These are phyloP conservation scores for Podospora sp. DNA, from an alignment of 495 filamentous ascomycete genomes.

Conservation along the genomic window DNA sequence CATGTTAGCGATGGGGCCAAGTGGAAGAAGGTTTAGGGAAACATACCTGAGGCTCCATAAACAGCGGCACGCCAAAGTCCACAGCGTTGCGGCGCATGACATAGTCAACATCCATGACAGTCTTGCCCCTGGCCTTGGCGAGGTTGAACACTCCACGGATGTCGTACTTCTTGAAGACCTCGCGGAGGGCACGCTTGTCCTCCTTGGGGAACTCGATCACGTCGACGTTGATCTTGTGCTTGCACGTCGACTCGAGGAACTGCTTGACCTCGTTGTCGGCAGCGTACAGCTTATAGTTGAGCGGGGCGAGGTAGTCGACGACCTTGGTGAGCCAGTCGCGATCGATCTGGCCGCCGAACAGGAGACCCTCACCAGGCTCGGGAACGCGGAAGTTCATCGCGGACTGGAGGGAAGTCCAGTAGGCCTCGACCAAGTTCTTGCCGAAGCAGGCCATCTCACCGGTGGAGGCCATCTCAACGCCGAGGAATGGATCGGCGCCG, in stretches of 20 bases:
- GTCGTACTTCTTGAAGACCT: slow-evolving; percentile 96
- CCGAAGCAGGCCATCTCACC: slow-evolving; percentile 99
- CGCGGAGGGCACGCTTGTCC: slow-evolving; percentile 91
- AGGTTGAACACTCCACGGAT: slow-evolving; percentile 96
- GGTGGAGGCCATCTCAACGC: slow-evolving; percentile 96
- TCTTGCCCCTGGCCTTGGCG: slow-evolving; percentile 80
- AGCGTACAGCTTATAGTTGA: slow-evolving; percentile 92
- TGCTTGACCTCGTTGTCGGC: slow-evolving; percentile 78
- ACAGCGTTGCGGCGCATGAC: slow-evolving; percentile 98
- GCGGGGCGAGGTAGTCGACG: slow-evolving; percentile 80
- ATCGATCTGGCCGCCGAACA: slow-evolving; percentile 83
- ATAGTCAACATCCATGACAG: slow-evolving; percentile 88
- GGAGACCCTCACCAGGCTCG: slow-evolving; percentile 87
- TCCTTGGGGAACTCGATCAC: slow-evolving; percentile 96
- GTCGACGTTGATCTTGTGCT: slow-evolving; percentile 71
- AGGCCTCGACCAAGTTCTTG: slow-evolving; percentile 91
- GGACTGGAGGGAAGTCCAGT: slow-evolving; percentile 94
- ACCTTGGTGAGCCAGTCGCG: slow-evolving; percentile 67
- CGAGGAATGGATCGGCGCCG: slow-evolving; percentile 95
- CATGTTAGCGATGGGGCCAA: slow-evolving; percentile 26
- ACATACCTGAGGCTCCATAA: slow-evolving; percentile 98
- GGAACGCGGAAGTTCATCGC: slow-evolving; percentile 99
- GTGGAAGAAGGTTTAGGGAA: slow-evolving; percentile 15
- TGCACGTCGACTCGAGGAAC: slow-evolving; percentile 71
- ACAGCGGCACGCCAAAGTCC: slow-evolving; percentile 95